Evolutionary conservation across 129 eudicot genomes (phyloP), one percentile per base, ranked within the genome.

Genomic region (Oenanthe sinensis): DNA sequence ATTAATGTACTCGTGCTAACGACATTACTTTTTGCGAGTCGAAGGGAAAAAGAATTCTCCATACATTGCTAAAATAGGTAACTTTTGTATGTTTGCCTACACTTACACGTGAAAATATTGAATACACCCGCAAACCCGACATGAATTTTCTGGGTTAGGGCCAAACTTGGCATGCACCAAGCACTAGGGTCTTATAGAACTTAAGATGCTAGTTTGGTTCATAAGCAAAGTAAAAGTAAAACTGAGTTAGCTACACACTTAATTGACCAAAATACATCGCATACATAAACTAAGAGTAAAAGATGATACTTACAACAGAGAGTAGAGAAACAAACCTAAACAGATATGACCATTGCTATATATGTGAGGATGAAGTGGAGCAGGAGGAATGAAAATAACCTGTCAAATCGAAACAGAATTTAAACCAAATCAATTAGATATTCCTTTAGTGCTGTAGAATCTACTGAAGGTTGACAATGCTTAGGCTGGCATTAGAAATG

Each of bases 281-380:
- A n/a, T 20, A 46, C 60, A 74, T 14, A n/a, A 33, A 30, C 33
- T 26, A 14, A 60, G 9, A 48, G 60, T 11, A 33, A 19, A 75
- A 45, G 12, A 36, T 15, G 4, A 65, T 42, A 40, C n/a, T 47
- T n/a, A 24, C 37, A 58, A 28, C 15, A 30, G 22, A 30, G 22
- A 69, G 69, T 45, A 42, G 77, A 8, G 63, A 82, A 75, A 79
- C 88, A 68, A 83, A 92, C 97, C 97, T 90, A 92, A 85, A 77
- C 97, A 92, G 74, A 92, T 92, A 82, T 92, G 97, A 2, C 97
- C 97, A 72, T 92, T 92, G 92, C 97, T 92, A 81, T 92, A 92
- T 74, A 92, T 92, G 82, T 89, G 97, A 79, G 97, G 96, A 74
- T 92, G 97, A 73, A 86, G 84, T 17, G 97, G 97, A 60, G 96